These are phyloP conservation scores for Carallia brachiata DNA, from an alignment of 345 rosid genomes.

Conservation along the genomic window DNA sequence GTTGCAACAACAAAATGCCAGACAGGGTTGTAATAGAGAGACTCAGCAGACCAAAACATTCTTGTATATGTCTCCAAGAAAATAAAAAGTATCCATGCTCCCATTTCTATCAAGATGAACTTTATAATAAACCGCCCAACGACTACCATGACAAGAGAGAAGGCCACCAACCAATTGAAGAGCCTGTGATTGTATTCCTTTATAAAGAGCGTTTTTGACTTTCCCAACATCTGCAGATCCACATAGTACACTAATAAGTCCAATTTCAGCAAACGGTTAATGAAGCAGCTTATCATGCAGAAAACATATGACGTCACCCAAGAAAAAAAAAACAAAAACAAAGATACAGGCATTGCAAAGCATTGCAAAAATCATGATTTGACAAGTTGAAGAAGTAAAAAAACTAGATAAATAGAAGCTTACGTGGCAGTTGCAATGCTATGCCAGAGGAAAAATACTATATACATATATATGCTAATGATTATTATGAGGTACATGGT, in stretches of 20 bases:
- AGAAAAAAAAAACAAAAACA: background rate
- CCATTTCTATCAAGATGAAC: slow-evolving; percentile 87
- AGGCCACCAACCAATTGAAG: slow-evolving; percentile 96
- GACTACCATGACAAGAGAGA: slow-evolving; percentile 92
- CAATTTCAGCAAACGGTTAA: slow-evolving; percentile 1
- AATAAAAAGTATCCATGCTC: slow-evolving; percentile 89
- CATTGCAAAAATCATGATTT: too few relatives aligned
- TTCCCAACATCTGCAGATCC: slow-evolving; percentile 77
- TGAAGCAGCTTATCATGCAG: background rate
- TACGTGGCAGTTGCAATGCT: too few relatives aligned
- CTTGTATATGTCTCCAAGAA: slow-evolving; percentile 96
- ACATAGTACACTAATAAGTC: background rate
- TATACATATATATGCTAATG: too few relatives aligned
- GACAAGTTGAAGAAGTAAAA: too few relatives aligned
- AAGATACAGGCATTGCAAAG: background rate
- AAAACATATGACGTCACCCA: background rate
- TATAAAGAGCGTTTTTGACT: slow-evolving; percentile 71
- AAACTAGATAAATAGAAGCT: too few relatives aligned
- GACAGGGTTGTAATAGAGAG: slow-evolving; percentile 87
- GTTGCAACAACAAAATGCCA: slow-evolving; percentile 90
- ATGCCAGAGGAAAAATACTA: too few relatives aligned
- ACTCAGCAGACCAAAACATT: slow-evolving; percentile 96
- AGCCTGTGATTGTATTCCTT: slow-evolving; percentile 94
- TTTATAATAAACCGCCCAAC: slow-evolving; percentile 88
- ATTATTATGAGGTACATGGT: too few relatives aligned